Percentiles rank a stretch among this genome's conserved stretches.
Evolutionary conservation across 768 basidiomycete species (phyloP).

Genomic region (Russula griseocarnosa): DNA sequence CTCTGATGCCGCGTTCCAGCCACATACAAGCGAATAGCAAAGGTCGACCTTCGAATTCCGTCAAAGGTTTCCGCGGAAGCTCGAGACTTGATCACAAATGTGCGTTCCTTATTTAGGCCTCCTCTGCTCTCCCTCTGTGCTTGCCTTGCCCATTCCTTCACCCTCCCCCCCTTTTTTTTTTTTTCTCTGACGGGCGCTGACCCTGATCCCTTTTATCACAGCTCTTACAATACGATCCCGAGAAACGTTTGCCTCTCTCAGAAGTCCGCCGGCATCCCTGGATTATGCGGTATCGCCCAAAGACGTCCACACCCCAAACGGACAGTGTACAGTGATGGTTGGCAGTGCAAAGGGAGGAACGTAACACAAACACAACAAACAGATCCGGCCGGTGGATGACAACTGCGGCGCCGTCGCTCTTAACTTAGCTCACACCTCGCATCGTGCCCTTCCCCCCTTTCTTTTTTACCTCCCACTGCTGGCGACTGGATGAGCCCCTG

Average conservation of each 20-base stretch:
- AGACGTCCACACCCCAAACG: conserved; percentile 22
- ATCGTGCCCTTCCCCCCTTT: too few relatives aligned
- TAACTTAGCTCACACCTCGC: neutral
- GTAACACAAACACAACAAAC: neutral
- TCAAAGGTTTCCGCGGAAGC: conserved; percentile 43
- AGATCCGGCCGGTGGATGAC: neutral
- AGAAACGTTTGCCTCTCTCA: conserved; percentile 43
- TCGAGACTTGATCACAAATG: conserved; percentile 45
- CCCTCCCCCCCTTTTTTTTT: neutral
- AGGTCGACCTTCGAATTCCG: conserved; percentile 65
- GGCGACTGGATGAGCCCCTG: neutral
- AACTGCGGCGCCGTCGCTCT: neutral
- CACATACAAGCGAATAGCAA: conserved; percentile 85
- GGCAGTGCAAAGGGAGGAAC: neutral
- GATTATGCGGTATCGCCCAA: conserved; percentile 30
- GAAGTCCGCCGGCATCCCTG: conserved; percentile 48
- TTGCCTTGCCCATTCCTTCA: neutral
- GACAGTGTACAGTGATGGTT: neutral
- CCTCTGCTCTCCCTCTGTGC: neutral
- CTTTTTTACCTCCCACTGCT: too few relatives aligned
- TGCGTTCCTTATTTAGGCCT: conserved; percentile 23
- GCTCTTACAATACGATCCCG: conserved; percentile 63
- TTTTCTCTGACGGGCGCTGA: neutral
- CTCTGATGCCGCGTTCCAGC: conserved; percentile 42
- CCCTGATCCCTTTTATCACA: conserved; percentile 34